These are phyloP conservation scores for Carex parvula DNA, from an alignment of 176 grass and related monocot genomes.

Conservation along the genomic window DNA sequence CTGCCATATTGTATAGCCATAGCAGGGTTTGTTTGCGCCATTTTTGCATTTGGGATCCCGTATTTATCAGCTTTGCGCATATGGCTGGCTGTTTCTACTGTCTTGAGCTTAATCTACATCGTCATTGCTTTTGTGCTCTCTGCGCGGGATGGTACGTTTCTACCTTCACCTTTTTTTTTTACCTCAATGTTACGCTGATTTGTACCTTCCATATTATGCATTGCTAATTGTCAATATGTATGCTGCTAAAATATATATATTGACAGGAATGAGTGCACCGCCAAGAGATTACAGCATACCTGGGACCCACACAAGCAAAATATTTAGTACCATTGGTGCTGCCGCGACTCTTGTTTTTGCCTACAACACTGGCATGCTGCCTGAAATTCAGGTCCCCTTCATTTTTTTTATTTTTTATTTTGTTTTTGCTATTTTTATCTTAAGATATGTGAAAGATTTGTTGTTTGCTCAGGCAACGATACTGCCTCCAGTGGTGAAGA, in stretches of 20 bases:
- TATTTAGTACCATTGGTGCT: constrained; percentile 80
- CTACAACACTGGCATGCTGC: constrained; percentile 95
- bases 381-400: constrained; percentile 76
- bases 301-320: constrained; percentile 35
- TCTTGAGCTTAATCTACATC: constrained; percentile 88
- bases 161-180: not conserved
- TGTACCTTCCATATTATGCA: not conserved
- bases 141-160: constrained; percentile 60
- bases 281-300: constrained; percentile 77
- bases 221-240: constrained; percentile 23
- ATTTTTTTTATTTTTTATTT: not conserved
- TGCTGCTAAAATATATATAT: constrained; percentile 10
- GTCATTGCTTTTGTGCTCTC: constrained; percentile 68
- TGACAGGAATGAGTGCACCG: constrained; percentile 42
- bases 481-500: constrained; percentile 78
- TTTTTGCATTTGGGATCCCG: constrained; percentile 92
- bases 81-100: constrained; percentile 92
- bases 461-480: constrained; percentile 58
- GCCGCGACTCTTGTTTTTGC: constrained; percentile 79
- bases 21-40: constrained; percentile 73
- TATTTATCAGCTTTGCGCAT: constrained; percentile 83
- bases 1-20: constrained; percentile 94
- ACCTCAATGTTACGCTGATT: constrained; percentile 4
- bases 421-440: not conserved
- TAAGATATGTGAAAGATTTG: not conserved